Base-by-base conservation (phyloP, 306 rosid genomes). In the Mucuna pruriens region DNA sequence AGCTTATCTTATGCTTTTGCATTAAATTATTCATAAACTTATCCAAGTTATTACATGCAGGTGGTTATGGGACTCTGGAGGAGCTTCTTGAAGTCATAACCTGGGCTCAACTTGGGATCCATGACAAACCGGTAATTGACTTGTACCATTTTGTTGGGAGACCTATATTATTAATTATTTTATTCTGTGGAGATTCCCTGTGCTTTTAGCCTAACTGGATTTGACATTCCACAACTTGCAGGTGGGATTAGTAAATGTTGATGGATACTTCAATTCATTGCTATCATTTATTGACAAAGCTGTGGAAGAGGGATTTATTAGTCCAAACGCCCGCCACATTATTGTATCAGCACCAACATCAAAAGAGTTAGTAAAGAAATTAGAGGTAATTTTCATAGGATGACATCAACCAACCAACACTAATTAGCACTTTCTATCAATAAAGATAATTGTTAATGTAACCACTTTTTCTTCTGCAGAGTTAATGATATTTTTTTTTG, bases 51-150 rank as follows among this genome's bases (percentile, higher is more conserved):
- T 54, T 87, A 80, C 20, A 46, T 81, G 72, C 88, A 95, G 99
- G 99, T 42, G 99, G 99, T 36, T 93, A 95, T 89, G 99, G 99
- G 80, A 95, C 99, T 40, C 84, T 95, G 72, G 99, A 95, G 86
- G 98, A 95, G 87, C 91, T 95, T 46, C 99, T 95, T 84, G 98
- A 95, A 84, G 99, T 90, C 69, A 95, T 95, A 85, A 93, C 99
- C 7, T 95, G 99, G 99, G 99, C 99, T 71, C 99, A 95, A 76
- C 98, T 95, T 74, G 99, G 99, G 77, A 95, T 95, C 82, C 99
- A 95, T 61, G 99, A 95, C 76, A 95, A 95, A 80, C 99, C 99
- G 73, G 99, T 95, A 80, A 74, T 55, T 85, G 29, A 36, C 52
- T 29, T 57, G 64, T 67, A 69, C 73, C 74, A 65, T 11, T 69